Evolutionary conservation across 2,329 filamentous ascomycete genomes (phyloP), one percentile per base, ranked within the genome.

Genomic region (Botrytis aclada): DNA sequence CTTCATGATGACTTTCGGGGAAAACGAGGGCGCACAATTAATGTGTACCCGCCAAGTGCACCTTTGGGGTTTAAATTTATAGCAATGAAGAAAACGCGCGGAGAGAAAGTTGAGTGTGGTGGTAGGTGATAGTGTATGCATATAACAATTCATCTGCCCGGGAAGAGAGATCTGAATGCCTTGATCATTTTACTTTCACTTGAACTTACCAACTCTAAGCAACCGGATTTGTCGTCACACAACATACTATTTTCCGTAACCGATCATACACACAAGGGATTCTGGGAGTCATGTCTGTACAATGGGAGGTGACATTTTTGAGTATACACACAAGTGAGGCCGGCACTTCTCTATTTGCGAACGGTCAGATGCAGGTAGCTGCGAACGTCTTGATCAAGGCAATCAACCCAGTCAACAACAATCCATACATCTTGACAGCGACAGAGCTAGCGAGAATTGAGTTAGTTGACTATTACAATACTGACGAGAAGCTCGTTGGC

Each of bases 401-500:
- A 20, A 64, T 71, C 20, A 18, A 71, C 39, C 58, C 67, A n/a
- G 45, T 7, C 22, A 70, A 45, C 39, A 37, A 60, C n/a, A 2
- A 29, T 18, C 12, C 37, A 22, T 70, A 70, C 54, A 14, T 4
- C 8, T 70, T 70, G 51, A 61, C 54, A 12, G 18, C 29, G 8
- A 2, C 29, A n/a, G 54, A 70, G 37, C 69, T 63, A 34, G 25
- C 43, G 12, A 71, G 4, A 4, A 71, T 64, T 20, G 14, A 71
- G n/a, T 10, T 71, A 4, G 43, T 63, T 22, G 69, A 71, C 47
- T 71, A 64, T 71, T 39, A 71, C 45, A 64, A 70, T 20, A 43
- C 60, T 20, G 6, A 43, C 18, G 58, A 39, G 34, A 54, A 34
- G n/a, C 60, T 71, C 22, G 4, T 6, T 43, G 69, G 43, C n/a